Percentiles rank a stretch among this genome's conserved stretches.
Conservation (phyloP, 1,284 basidiomycete species). For the Vanrija pseudolonga region DNA sequence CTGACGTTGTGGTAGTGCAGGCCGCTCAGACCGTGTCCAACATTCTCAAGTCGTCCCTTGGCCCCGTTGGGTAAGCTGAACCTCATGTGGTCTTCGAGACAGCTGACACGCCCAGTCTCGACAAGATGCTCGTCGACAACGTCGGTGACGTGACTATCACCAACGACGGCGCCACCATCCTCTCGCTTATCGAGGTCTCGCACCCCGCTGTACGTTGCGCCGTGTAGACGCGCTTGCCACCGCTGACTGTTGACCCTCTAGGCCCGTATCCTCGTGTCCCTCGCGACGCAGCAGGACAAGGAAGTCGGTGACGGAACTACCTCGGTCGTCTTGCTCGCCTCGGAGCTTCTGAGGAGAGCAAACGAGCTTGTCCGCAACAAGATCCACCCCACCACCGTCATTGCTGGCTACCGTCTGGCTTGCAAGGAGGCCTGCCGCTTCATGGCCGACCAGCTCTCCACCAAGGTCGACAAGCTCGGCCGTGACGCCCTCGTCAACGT, state of each 20-base stretch:
- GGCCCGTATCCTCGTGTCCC: slow-evolving; percentile 90
- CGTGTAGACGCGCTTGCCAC: not conserved
- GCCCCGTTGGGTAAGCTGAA: slow-evolving; percentile 65
- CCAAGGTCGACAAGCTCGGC: slow-evolving; percentile 89
- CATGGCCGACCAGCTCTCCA: slow-evolving; percentile 94
- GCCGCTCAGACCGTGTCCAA: slow-evolving; percentile 97
- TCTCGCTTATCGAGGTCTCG: slow-evolving; percentile 84
- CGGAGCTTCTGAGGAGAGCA: slow-evolving; percentile 89
- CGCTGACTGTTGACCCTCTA: slow-evolving; percentile 6
- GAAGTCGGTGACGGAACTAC: slow-evolving; percentile 99
- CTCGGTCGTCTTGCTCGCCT: slow-evolving; percentile 95
- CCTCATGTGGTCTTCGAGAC: not conserved
- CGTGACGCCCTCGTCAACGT: slow-evolving; percentile 91
- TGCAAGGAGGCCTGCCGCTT: slow-evolving; percentile 97
- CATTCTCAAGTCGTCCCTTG: slow-evolving; percentile 93
- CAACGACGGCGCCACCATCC: slow-evolving; percentile 98
- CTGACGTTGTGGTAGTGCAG: slow-evolving; percentile 60
- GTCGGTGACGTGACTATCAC: slow-evolving; percentile 99
- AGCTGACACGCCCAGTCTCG: slow-evolving; percentile 56
- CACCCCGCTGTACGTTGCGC: slow-evolving; percentile 69
- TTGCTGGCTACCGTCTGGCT: slow-evolving; percentile 92
- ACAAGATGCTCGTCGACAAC: slow-evolving; percentile 98
- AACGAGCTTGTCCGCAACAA: slow-evolving; percentile 98
- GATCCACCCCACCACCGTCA: slow-evolving; percentile 99
- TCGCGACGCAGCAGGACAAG: slow-evolving; percentile 98